These are phyloP conservation scores for Fusarium sp. DNA, from an alignment of 2,329 filamentous ascomycete genomes.

Conservation along the genomic window DNA sequence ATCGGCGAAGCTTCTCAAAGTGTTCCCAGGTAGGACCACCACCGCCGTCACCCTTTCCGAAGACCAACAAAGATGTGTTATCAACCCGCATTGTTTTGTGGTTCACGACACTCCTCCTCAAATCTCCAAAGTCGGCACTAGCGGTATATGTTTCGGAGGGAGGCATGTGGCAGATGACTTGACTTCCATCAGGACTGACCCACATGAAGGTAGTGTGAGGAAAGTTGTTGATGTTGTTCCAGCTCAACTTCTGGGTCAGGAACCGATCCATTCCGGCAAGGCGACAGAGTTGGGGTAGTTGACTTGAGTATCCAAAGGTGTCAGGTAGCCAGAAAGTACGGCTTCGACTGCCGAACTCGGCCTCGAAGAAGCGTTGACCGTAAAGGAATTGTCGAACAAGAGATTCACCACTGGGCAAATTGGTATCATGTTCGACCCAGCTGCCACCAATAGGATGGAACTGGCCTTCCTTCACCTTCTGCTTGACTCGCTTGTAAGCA, in stretches of 20 bases:
- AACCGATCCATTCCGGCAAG: constrained; percentile 97
- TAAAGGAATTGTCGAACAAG: constrained; percentile 95
- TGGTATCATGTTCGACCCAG: constrained; percentile 99
- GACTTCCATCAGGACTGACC: constrained; percentile 94
- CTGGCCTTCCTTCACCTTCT: constrained; percentile 87
- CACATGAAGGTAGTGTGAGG: constrained; percentile 99
- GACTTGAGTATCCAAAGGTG: constrained; percentile 96
- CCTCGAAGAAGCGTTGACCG: constrained; percentile 94
- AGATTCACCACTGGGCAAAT: constrained; percentile 95
- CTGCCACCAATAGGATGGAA: constrained; percentile 97
- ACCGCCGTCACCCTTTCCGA: constrained; percentile 96
- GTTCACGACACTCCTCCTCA: constrained; percentile 87
- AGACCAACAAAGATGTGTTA: constrained; percentile 88
- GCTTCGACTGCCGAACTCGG: constrained; percentile 88
- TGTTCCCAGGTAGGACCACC: constrained; percentile 95
- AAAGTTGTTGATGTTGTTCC: constrained; percentile 99
- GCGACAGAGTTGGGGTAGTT: constrained; percentile 93
- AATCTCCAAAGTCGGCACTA: constrained; percentile 93
- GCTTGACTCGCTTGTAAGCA: constrained; percentile 90
- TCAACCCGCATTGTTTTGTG: constrained; percentile 98
- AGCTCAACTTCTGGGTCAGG: constrained; percentile 98
- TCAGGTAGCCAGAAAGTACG: constrained; percentile 98
- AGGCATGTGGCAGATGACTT: constrained; percentile 98
- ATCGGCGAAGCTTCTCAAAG: constrained; percentile 92
- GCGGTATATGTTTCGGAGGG: constrained; percentile 96